Evolutionary conservation across 108 stramenopile genomes (phyloP).

Genomic region (Pseudonitzschia delicatissima): DNA sequence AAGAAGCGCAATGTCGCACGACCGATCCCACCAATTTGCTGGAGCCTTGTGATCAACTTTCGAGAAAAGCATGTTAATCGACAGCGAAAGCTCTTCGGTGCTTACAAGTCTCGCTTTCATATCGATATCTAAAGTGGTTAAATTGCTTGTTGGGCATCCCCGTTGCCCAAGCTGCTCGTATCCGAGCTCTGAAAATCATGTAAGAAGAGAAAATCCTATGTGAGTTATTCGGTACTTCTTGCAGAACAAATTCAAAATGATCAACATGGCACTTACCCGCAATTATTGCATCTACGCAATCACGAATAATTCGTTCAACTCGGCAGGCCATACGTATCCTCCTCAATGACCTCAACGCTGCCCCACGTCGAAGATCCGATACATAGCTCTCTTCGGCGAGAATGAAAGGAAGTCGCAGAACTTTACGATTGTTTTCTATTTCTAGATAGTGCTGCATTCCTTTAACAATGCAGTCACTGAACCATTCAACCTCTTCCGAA

Average conservation of each 20-base stretch:
- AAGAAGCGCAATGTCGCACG: conserved; percentile 75
- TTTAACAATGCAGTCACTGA: conserved; percentile 53
- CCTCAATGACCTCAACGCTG: conserved; percentile 64
- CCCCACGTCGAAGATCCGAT: conserved; percentile 51
- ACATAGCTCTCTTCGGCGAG: conserved; percentile 67
- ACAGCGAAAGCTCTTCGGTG: conserved; percentile 68
- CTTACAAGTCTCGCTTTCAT: conserved; percentile 66
- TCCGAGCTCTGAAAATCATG: conserved; percentile 46
- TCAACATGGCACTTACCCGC: conserved; percentile 25
- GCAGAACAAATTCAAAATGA: background rate
- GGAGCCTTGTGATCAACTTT: conserved; percentile 32
- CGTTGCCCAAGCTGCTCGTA: conserved; percentile 73
- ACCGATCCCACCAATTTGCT: conserved; percentile 80
- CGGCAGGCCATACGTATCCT: conserved; percentile 64
- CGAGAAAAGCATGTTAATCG: conserved; percentile 16
- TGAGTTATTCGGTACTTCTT: background rate
- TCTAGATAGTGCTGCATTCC: conserved; percentile 55
- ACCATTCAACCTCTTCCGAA: conserved; percentile 57
- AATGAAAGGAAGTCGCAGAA: conserved; percentile 58
- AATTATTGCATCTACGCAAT: conserved; percentile 54
- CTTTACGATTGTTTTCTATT: conserved; percentile 46
- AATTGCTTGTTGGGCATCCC: conserved; percentile 65
- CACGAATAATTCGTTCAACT: conserved; percentile 57
- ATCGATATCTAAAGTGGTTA: conserved; percentile 64
- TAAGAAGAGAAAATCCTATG: background rate